Conservation (phyloP, 169 alveolate species). For the Eimeria tenella region DNA sequence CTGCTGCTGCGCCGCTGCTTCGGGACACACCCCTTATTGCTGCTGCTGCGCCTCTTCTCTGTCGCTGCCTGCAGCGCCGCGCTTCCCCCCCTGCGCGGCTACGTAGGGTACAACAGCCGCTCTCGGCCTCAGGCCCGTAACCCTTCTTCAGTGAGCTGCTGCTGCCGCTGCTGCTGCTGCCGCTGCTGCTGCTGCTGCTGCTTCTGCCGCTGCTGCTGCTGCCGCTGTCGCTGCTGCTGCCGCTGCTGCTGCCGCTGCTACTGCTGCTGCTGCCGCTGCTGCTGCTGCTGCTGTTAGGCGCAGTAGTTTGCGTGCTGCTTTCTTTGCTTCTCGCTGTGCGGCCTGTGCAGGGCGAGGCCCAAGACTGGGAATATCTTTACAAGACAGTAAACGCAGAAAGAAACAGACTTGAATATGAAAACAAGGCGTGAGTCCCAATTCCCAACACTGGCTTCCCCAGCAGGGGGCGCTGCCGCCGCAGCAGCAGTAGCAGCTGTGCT, state of each 20-base stretch:
- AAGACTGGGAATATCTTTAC: slow-evolving; percentile 45
- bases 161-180: slow-evolving; percentile 12
- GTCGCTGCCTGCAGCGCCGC: slow-evolving; percentile 7
- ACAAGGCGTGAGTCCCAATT: slow-evolving; percentile 12
- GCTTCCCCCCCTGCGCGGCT: slow-evolving; percentile 13
- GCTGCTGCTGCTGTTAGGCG: slow-evolving; percentile 1
- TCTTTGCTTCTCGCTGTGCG: background rate
- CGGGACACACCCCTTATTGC: background rate
- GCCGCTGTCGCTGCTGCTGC: no score
- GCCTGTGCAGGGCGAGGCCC: background rate
- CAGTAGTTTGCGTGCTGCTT: background rate
- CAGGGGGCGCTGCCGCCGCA: background rate
- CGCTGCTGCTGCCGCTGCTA: background rate
- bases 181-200: no score
- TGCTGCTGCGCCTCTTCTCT: slow-evolving; percentile 13
- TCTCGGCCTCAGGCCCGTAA: background rate
- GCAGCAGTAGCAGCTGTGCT: background rate
- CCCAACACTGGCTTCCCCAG: background rate
- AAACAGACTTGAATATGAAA: slow-evolving; percentile 23
- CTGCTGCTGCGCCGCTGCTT: background rate
- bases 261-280: background rate
- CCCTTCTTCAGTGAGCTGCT: no score
- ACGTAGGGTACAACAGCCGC: background rate
- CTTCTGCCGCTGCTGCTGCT: no score
- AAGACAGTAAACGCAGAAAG: slow-evolving; percentile 31